A percentile compares a stretch with the other conserved stretches of the same genome.
Evolutionary conservation across 306 rosid species (phyloP).

Genomic region (Alnus glutinosa): DNA sequence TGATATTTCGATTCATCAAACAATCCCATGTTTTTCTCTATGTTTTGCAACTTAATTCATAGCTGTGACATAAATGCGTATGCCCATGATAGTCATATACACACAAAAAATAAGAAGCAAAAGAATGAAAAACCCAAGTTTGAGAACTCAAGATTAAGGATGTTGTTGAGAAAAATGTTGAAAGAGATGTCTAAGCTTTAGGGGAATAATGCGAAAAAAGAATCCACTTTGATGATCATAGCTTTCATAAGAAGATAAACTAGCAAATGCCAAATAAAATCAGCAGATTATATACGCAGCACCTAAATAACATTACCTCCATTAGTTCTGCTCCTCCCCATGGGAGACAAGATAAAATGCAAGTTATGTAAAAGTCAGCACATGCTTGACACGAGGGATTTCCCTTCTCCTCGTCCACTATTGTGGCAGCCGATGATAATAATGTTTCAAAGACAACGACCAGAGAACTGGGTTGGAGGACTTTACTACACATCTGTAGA

Average conservation of each 20-base stretch:
- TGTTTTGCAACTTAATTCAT: not conserved
- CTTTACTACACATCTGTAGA: conserved; percentile 92
- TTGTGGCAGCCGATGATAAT: conserved; percentile 96
- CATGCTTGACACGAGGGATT: conserved; percentile 97
- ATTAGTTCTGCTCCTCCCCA: conserved; percentile 98
- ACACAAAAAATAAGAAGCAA: not conserved
- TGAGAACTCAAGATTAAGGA: not conserved
- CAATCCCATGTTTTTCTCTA: not conserved
- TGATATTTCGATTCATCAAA: not conserved
- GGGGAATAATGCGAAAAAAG: not conserved
- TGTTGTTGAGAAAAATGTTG: not conserved
- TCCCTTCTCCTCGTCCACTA: conserved; percentile 94
- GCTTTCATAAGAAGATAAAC: not conserved
- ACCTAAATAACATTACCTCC: conserved; percentile 59
- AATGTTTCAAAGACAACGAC: conserved; percentile 85
- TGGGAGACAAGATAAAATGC: conserved; percentile 91
- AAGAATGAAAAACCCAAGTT: not conserved
- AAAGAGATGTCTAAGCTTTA: not conserved
- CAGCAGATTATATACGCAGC: conserved; percentile 2
- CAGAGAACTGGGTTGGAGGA: conserved; percentile 77
- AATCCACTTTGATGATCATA: not conserved
- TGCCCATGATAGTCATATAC: not conserved
- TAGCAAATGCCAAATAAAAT: not conserved
- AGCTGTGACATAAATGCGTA: not conserved
- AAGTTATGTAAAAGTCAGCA: conserved; percentile 89